Evolutionary conservation across 148 eudicot species (phyloP).

Genomic region (Persicaria maculosa): DNA sequence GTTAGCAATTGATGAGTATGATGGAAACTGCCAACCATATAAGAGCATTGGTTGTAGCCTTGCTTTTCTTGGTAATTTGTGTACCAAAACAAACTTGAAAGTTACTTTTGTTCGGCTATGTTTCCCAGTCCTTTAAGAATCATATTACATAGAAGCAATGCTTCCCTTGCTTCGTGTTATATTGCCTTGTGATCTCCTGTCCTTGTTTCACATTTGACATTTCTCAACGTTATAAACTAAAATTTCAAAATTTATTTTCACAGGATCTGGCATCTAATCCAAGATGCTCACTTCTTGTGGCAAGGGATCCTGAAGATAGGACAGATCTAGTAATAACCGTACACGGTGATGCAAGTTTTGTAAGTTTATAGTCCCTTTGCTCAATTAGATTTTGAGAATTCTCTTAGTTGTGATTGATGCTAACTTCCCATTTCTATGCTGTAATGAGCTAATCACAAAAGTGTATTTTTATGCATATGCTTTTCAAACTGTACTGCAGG

Average conservation of each 20-base stretch:
- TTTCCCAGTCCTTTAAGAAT: neutral
- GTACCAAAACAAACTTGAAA: neutral
- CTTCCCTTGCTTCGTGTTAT: neutral
- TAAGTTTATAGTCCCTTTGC: conserved; percentile 28
- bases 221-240: neutral
- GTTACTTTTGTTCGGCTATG: neutral
- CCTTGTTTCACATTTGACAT: neutral
- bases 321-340: conserved; percentile 81
- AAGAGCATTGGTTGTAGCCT: no score
- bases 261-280: conserved; percentile 86
- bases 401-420: neutral
- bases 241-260: conserved; percentile 18
- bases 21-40: neutral
- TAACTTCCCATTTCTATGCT: neutral
- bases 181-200: neutral
- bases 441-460: neutral
- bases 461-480: neutral
- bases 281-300: conserved; percentile 81
- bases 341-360: conserved; percentile 87
- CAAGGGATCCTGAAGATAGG: conserved; percentile 94
- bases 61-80: no score
- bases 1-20: neutral
- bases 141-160: neutral
- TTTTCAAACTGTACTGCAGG: conserved; percentile 31
- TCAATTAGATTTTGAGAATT: neutral